Base-by-base conservation (phyloP, 2,329 filamentous ascomycete species). In the Penicillium sp. region DNA sequence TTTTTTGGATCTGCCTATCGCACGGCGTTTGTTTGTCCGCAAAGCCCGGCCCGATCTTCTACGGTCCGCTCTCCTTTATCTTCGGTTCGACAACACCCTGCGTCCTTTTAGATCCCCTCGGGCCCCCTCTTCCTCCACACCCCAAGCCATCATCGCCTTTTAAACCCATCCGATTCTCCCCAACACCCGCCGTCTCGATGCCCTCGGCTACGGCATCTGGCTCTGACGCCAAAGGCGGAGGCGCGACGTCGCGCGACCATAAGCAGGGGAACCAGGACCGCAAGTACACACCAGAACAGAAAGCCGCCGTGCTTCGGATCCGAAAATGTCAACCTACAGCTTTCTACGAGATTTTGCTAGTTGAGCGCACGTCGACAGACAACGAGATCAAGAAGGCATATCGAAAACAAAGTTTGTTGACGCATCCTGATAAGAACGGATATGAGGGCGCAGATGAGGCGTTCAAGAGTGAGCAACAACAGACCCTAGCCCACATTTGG, bases 401-500 rank as follows among this genome's bases (percentile, higher is more conserved):
- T 74, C 83, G 92, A 65, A 97, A 95, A 75, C 80, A 95, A 68
- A 93, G 88, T 67, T 76, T 99, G 64, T 79, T 97, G 65, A 99
- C 93, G 52, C 93, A 99, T 77, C 93, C 93, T 56, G 93, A 99
- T 77, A 99, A 99, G 78, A 99, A 99, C 78, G 91, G 91, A 42
- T 91, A 96, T 69, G 86, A 92, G 31, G 84, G 95, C 52, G 92
- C 93, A 47, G 93, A 96, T 69, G 93, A 99, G 75, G 93, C 93
- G 28, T 99, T 99, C 77, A 99, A 99, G 77, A 88, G 81, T 83
- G 65, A 71, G 78, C 73, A 41, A 34, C 34, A 6, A 39, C 7
- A 46, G 43, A 40, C 25, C 46, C 25, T 22, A 11, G 28, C 16
- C 37, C 22, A 30, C 6, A 22, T 39, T 1, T 38, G 49, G 37